Conservation (phyloP, 805 yeast species). For the Lachancea kluyveri region DNA sequence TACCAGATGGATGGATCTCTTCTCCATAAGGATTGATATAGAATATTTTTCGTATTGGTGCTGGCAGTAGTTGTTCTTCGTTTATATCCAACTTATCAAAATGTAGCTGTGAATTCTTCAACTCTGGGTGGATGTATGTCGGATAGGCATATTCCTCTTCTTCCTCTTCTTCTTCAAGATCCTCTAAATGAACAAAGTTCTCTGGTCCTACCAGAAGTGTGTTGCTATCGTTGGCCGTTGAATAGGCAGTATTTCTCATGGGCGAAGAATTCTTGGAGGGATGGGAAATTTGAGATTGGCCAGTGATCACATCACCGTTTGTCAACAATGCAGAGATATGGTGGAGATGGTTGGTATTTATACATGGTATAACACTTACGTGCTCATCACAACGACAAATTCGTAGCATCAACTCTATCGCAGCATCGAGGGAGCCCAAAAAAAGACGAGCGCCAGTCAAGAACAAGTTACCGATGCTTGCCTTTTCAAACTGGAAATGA, state of each 20-base stretch:
- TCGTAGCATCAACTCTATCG: constrained; percentile 67
- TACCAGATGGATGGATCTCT: constrained; percentile 74
- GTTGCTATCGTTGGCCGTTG: constrained; percentile 19
- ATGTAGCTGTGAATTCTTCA: constrained; percentile 66
- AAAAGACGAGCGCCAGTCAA: constrained; percentile 76
- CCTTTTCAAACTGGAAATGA: constrained; percentile 62
- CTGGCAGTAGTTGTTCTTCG: constrained; percentile 52
- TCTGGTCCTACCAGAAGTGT: constrained; percentile 10
- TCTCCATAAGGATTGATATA: constrained; percentile 86
- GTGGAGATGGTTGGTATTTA: constrained; percentile 78
- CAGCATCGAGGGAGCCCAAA: constrained; percentile 78
- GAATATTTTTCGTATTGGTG: constrained; percentile 67
- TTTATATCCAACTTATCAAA: constrained; percentile 36
- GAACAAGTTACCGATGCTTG: constrained; percentile 80
- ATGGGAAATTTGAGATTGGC: constrained; percentile 91
- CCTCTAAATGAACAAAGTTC: constrained; percentile 21
- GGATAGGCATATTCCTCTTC: constrained; percentile 57
- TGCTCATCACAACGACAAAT: constrained; percentile 41
- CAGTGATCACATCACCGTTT: constrained; percentile 71
- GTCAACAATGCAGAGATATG: constrained; percentile 73
- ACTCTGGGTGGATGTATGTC: constrained; percentile 55
- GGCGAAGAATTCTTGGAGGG: constrained; percentile 40
- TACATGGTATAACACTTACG: constrained; percentile 65
- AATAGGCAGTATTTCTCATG: constrained; percentile 7
- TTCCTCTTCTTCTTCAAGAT: constrained; percentile 36